Percentiles rank a stretch among this genome's conserved stretches.
phyloP scores from a whole-genome alignment of 371 early-diverging fungal species.

The Mortierella sp. region DNA sequence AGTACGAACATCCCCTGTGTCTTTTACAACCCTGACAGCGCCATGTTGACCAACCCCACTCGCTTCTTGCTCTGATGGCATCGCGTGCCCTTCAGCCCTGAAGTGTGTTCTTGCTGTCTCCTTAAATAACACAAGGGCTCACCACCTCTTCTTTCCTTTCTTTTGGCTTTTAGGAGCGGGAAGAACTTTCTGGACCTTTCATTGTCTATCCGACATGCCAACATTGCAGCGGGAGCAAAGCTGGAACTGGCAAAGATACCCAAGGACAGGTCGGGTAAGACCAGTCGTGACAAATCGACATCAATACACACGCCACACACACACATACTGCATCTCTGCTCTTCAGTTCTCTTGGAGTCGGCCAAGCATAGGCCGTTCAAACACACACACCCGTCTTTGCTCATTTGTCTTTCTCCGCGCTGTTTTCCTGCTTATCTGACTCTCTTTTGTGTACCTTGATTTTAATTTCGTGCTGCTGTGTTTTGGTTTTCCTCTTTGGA shows the following conservation, averaged over 20 bases:
- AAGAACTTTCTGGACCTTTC: slow-evolving; percentile 67
- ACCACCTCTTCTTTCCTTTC: neutral
- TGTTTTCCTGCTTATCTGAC: neutral
- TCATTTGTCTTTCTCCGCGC: neutral
- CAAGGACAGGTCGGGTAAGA: slow-evolving; percentile 51
- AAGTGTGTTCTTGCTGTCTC: neutral
- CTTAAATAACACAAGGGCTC: neutral
- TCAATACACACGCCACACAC: neutral
- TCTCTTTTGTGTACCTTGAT: neutral
- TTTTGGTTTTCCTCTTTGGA: neutral
- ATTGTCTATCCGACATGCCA: slow-evolving; percentile 73
- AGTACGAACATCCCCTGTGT: slow-evolving; percentile 35
- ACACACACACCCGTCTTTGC: neutral
- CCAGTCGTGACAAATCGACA: neutral
- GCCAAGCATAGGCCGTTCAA: neutral
- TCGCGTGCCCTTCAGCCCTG: neutral
- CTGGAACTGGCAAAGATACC: slow-evolving; percentile 62
- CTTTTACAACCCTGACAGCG: neutral
- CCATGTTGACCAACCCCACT: neutral
- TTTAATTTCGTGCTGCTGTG: neutral
- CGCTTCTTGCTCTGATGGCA: neutral
- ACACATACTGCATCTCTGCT: neutral
- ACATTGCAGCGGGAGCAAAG: slow-evolving; percentile 73
- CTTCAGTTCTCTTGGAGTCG: neutral
- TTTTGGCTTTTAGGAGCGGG: slow-evolving; percentile 41